A percentile compares a stretch with the other conserved stretches of the same genome.
These are phyloP conservation scores for Saururus chinensis DNA, from an alignment of 164 flowering plant genomes.

Conservation along the genomic window DNA sequence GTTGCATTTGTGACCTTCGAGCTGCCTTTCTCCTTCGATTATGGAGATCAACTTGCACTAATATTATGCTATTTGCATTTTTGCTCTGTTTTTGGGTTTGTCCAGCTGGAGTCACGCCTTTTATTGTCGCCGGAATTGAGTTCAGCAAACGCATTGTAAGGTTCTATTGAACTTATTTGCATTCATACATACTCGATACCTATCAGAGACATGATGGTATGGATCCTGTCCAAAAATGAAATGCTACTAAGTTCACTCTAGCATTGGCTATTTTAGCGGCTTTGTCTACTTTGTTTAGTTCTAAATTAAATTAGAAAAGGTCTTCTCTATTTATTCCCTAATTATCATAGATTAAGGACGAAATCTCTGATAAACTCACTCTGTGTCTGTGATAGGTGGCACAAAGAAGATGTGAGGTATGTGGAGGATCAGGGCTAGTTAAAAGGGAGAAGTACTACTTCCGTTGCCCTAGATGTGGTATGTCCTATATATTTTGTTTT, in stretches of 20 bases:
- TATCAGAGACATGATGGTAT: not conserved
- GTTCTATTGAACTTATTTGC: not conserved
- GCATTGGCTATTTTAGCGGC: no score
- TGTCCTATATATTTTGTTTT: not conserved
- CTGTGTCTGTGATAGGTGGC: slow-evolving; percentile 33
- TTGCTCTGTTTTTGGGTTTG: not conserved
- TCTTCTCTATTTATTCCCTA: not conserved
- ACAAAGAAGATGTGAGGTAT: slow-evolving; percentile 57
- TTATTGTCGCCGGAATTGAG: slow-evolving; percentile 83
- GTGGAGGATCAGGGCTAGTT: slow-evolving; percentile 88
- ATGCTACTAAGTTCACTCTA: no score
- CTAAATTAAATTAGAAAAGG: not conserved
- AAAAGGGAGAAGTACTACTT: slow-evolving; percentile 50
- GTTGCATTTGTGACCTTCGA: not conserved
- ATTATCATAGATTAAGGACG: not conserved
- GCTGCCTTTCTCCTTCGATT: not conserved
- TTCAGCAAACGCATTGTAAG: slow-evolving; percentile 88
- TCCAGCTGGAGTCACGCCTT: slow-evolving; percentile 84
- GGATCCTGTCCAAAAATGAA: no score
- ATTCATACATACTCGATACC: no score
- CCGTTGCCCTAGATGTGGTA: slow-evolving; percentile 87
- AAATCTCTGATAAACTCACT: not conserved
- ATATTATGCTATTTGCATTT: no score
- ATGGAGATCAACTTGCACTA: not conserved
- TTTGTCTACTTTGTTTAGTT: no score